A percentile compares a stretch with the other conserved stretches of the same genome.
Conservation (phyloP, 1,284 basidiomycete genomes). For the Trametes hirsuta region DNA sequence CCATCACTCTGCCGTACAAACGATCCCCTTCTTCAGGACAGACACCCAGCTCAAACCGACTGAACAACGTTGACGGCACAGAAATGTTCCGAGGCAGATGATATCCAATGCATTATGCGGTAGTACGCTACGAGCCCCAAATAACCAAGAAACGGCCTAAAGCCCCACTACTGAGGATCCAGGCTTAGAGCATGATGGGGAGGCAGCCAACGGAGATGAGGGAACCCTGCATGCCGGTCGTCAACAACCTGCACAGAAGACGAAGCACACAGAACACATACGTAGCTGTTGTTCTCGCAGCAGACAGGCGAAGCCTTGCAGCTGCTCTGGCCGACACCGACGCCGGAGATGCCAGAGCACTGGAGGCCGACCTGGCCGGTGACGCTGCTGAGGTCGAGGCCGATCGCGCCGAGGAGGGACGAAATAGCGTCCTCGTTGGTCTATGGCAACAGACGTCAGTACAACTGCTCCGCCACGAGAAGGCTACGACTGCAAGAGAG, state of each 20-base stretch:
- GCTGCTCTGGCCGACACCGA: slow-evolving; percentile 26
- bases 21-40: no score
- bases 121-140: no score
- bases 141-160: no score
- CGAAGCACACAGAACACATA: slow-evolving; percentile 24
- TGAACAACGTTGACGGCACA: no score
- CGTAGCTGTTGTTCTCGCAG: slow-evolving; percentile 36
- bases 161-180: no score
- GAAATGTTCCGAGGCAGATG: no score
- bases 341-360: slow-evolving; percentile 30
- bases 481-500: no score
- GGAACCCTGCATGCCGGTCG: slow-evolving; percentile 11
- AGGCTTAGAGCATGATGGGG: slow-evolving; percentile 26
- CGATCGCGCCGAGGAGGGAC: slow-evolving; percentile 22
- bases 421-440: slow-evolving; percentile 18
- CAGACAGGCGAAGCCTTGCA: slow-evolving; percentile 40
- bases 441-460: slow-evolving; percentile 1
- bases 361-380: slow-evolving; percentile 26
- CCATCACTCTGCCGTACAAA: no score
- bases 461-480: no score
- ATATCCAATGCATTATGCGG: no score
- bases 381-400: slow-evolving; percentile 9
- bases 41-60: no score
- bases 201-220: slow-evolving; percentile 28
- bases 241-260: not conserved